phyloP scores from a whole-genome alignment of 106 monocot species.

The Apostasia ramifera region DNA sequence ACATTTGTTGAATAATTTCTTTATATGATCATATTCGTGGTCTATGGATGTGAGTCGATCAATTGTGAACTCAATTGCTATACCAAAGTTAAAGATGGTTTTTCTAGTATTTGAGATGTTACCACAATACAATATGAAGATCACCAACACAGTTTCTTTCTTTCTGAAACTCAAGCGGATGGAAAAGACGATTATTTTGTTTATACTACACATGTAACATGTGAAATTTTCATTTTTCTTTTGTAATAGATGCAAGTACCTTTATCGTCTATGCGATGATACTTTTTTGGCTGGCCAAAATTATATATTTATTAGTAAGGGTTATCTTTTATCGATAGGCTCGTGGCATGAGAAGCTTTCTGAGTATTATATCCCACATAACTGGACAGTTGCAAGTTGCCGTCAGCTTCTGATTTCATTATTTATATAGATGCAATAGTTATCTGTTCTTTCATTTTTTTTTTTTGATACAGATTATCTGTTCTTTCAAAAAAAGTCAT shows the following conservation, averaged over 20 bases:
- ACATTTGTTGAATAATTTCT: neutral
- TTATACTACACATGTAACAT: no score
- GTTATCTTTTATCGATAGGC: constrained; percentile 76
- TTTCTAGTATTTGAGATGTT: constrained; percentile 84
- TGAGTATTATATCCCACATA: constrained; percentile 26
- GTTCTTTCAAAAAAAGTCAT: no score
- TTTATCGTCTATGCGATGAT: constrained; percentile 84
- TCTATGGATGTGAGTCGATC: constrained; percentile 81
- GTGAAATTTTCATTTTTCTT: neutral
- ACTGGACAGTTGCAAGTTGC: constrained; percentile 58
- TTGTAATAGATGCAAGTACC: constrained; percentile 78
- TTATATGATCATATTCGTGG: constrained; percentile 67
- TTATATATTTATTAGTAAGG: constrained; percentile 86
- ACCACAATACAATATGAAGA: constrained; percentile 83
- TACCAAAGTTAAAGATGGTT: constrained; percentile 82
- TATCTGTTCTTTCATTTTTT: no score
- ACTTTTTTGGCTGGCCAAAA: constrained; percentile 66
- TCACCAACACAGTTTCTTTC: constrained; percentile 95
- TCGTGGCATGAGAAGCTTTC: constrained; percentile 83
- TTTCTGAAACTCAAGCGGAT: constrained; percentile 69
- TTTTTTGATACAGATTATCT: no score
- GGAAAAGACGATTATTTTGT: neutral
- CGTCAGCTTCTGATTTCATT: neutral
- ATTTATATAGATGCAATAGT: neutral
- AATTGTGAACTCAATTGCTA: constrained; percentile 52